A percentile compares a stretch with the other conserved stretches of the same genome.
Evolutionary conservation across 169 alveolate genomes (phyloP).

Genomic region (Plasmodium coatneyi): DNA sequence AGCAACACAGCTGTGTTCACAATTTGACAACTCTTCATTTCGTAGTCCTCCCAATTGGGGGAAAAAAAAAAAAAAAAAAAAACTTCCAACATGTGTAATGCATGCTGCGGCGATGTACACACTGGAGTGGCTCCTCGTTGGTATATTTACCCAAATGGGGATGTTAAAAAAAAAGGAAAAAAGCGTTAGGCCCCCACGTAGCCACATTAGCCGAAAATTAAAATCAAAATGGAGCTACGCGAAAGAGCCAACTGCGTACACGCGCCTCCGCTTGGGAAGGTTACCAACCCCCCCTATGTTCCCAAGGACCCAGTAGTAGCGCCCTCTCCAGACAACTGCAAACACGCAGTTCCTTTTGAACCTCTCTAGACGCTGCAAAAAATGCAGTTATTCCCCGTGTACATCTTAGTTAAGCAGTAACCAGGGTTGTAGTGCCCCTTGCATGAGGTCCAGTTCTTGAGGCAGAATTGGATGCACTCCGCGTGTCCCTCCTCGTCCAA

Average conservation of each 20-base stretch:
- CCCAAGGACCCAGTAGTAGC: background rate
- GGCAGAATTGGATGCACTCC: constrained; percentile 25
- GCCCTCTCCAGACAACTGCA: background rate
- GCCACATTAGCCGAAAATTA: background rate
- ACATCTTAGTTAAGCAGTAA: constrained; percentile 29
- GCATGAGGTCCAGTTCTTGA: constrained; percentile 13
- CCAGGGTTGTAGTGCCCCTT: constrained; percentile 38
- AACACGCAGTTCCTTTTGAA: background rate
- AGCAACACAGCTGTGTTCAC: background rate
- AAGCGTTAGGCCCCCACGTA: background rate
- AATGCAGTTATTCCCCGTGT: constrained; percentile 3
- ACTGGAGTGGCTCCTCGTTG: background rate
- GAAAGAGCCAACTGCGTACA: background rate
- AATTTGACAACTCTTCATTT: background rate
- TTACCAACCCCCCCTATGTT: background rate
- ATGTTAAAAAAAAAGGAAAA: constrained; percentile 4
- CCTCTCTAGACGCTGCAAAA: constrained; percentile 21
- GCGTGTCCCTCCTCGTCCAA: background rate
- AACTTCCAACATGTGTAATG: background rate
- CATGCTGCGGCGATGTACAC: background rate
- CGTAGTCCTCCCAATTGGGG: background rate
- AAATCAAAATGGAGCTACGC: background rate
- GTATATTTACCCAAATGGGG: background rate
- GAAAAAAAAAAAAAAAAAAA: background rate
- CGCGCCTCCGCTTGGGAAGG: background rate